phyloP scores from a whole-genome alignment of 192 early-diverging fungal species.

The Linnemannia exigua region DNA sequence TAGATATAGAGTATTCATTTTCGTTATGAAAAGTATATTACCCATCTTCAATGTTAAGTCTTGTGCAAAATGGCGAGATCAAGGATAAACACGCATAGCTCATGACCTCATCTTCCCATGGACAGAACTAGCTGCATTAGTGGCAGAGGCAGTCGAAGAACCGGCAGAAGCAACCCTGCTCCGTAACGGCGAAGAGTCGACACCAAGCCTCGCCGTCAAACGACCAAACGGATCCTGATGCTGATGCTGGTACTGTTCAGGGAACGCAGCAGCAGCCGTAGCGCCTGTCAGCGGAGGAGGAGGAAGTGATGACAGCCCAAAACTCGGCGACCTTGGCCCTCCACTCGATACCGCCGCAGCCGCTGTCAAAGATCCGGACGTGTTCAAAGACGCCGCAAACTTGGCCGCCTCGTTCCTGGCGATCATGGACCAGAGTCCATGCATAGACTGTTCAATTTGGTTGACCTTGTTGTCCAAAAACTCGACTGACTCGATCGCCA shows the following conservation, averaged over 20 bases:
- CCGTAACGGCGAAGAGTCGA: neutral
- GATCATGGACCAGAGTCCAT: neutral
- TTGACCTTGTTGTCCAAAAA: neutral
- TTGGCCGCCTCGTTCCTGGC: conserved; percentile 1
- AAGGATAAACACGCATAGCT: neutral
- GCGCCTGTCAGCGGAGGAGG: no score
- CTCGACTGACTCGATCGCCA: neutral
- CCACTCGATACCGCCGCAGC: no score
- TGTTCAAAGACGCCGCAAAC: neutral
- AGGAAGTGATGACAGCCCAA: neutral
- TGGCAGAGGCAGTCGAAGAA: neutral
- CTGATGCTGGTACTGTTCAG: neutral
- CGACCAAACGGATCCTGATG: neutral
- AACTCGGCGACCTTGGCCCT: neutral
- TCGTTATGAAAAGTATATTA: neutral
- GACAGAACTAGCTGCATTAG: neutral
- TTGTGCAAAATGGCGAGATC: neutral
- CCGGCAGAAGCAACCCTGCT: neutral
- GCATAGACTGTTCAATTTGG: neutral
- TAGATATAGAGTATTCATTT: neutral
- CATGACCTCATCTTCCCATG: neutral
- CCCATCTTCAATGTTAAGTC: neutral
- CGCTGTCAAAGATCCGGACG: no score
- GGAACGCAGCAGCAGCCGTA: neutral
- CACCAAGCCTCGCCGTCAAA: neutral